A percentile compares a stretch with the other conserved stretches of the same genome.
phyloP scores from a whole-genome alignment of 148 eudicot genomes.

The Cornus suecica region DNA sequence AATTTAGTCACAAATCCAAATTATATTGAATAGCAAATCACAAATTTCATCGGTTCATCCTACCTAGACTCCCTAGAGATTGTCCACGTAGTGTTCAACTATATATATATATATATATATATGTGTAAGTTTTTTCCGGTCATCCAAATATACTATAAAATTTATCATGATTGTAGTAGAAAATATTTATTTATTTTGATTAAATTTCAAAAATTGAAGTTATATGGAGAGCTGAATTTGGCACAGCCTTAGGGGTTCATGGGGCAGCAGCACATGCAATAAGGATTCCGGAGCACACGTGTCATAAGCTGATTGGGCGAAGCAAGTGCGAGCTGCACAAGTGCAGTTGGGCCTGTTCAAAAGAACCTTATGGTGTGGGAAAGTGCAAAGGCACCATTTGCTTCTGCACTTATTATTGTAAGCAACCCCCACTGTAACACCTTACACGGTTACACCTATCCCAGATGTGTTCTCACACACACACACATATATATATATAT shows the following conservation, averaged over 20 bases:
- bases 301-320: background rate
- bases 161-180: too few species aligned
- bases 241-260: background rate
- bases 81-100: too few species aligned
- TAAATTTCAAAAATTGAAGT: background rate
- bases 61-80: too few species aligned
- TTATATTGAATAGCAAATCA: too few species aligned
- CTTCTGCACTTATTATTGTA: constrained; percentile 22
- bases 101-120: too few species aligned
- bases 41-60: too few species aligned
- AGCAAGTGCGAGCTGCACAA: constrained; percentile 14
- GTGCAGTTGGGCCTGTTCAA: constrained; percentile 15
- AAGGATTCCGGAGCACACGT: constrained; percentile 16
- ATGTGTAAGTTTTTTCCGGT: too few species aligned
- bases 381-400: constrained; percentile 17
- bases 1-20: too few species aligned
- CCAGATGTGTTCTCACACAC: too few species aligned
- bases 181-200: too few species aligned
- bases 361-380: constrained; percentile 17
- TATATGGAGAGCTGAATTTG: background rate
- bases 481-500: too few species aligned
- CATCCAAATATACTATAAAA: too few species aligned
- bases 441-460: background rate
- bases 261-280: constrained; percentile 5
- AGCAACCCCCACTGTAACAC: constrained; percentile 17